Conservation (phyloP, 2,329 filamentous ascomycete genomes). For the Myriosclerotinia duriaeana region DNA sequence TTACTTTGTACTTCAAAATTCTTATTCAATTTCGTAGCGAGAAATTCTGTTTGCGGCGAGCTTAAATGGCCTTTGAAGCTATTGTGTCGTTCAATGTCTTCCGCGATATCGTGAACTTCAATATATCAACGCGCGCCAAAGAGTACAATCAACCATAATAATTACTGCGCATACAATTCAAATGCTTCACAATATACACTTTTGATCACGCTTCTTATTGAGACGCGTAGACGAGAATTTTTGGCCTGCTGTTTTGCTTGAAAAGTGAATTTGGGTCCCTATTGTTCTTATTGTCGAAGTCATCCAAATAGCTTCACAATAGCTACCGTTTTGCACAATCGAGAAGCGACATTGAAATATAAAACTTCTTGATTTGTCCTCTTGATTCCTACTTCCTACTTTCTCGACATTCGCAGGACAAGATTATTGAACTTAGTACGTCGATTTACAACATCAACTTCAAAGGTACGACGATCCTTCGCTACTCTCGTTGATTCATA, state of each 20-base stretch:
- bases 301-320: conserved; percentile 1
- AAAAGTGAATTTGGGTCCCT: conserved; percentile 18
- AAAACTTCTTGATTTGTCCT: neutral
- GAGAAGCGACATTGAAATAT: neutral
- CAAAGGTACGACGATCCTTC: neutral
- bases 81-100: conserved; percentile 19
- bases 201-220: conserved; percentile 13
- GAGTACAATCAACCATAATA: conserved; percentile 23
- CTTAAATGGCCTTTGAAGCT: conserved; percentile 22
- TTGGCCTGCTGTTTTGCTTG: neutral
- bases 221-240: conserved; percentile 18
- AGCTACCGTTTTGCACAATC: neutral
- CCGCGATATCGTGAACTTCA: conserved; percentile 22
- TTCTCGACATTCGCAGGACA: neutral
- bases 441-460: neutral
- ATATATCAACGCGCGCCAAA: conserved; percentile 20
- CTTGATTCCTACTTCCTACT: neutral
- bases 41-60: conserved; percentile 23
- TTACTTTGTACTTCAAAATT: conserved; percentile 9
- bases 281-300: conserved; percentile 10
- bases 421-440: neutral
- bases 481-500: neutral
- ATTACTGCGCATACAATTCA: conserved; percentile 9
- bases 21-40: conserved; percentile 10
- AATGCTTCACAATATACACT: neutral